Evolutionary conservation across 345 rosid genomes (phyloP), one percentile per base, ranked within the genome.

Genomic region (Syzygium oleosum): DNA sequence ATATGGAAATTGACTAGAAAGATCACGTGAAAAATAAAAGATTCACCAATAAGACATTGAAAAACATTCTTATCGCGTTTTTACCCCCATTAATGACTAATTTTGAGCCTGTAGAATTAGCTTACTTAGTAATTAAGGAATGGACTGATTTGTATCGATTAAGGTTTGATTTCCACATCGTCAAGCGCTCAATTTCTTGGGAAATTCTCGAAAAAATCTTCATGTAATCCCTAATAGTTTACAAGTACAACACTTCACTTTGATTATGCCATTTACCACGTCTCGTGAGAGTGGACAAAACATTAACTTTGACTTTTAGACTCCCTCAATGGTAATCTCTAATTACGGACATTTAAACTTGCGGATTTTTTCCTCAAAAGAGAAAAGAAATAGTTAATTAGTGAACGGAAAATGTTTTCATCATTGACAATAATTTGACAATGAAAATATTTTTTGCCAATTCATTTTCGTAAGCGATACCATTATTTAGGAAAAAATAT

Each of bases 371-470:
- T 4, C 1, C 6, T 17, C 14, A 5, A 8, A 34, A 4, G 46
- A 19, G 46, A 68, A 4, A 21, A 23, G 17, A 52, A 14, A 52
- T 14, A 15, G 5, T 52, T 23, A 56, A 9, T 56, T 56, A 56
- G 23, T 0, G 2, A 0, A 0, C 0, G 5, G 2, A 61, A n/a
- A 61, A 61, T 61, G 12, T 61, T n/a, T 61, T 61, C 73, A 34
- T 73, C 1, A 4, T 9, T 0, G 2, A 73, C 4, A 21, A 73
- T 8, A 9, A 73, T 73, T 68, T 17, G 13, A 56, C 1, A 12
- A 7, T 22, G 11, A 23, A 56, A 11, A 8, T 56, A 56, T 22
- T 25, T 56, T 56, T 56, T 0, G 5, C 11, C 13, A 21, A 55
- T 55, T 3, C 2, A 7, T 55, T 56, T 56, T 56, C 10, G 12